phyloP scores from a whole-genome alignment of 164 flowering plant species.

The Kalanchoe fedtschenkoi region DNA sequence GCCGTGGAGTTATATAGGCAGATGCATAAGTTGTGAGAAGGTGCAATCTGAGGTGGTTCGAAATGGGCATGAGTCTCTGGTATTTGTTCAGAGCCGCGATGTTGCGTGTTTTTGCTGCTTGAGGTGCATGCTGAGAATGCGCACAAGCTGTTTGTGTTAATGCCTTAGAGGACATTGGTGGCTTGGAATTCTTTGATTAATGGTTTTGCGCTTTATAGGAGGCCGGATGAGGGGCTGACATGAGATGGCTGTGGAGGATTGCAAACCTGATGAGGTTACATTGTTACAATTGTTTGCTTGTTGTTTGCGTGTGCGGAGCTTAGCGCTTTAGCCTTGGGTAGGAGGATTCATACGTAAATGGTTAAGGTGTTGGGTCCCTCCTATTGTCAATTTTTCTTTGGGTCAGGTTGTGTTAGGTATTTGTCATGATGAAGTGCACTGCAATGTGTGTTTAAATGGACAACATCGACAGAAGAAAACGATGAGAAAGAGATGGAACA shows the following conservation, averaged over 20 bases:
- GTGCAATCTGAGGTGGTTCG: conserved; percentile 18
- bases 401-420: conserved; percentile 26
- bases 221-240: conserved; percentile 23
- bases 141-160: conserved; percentile 23
- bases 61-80: conserved; percentile 27
- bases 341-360: conserved; percentile 21
- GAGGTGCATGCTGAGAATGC: conserved; percentile 26
- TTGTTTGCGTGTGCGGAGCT: conserved; percentile 31
- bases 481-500: too few relatives aligned
- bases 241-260: conserved; percentile 20
- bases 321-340: conserved; percentile 26
- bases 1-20: conserved; percentile 14
- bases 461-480: too few relatives aligned
- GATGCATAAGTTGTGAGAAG: conserved; percentile 22
- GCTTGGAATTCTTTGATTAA: conserved; percentile 37
- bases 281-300: conserved; percentile 30
- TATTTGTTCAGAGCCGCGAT: conserved; percentile 27
- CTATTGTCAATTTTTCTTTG: conserved; percentile 24
- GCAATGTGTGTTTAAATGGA: too few relatives aligned
- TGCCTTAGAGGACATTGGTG: conserved; percentile 23
- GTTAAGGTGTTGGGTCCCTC: too few relatives aligned
- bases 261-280: conserved; percentile 29
- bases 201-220: conserved; percentile 29
- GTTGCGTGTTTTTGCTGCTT: conserved; percentile 27
- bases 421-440: conserved; percentile 19